These are phyloP conservation scores for Globisporangium nunn DNA, from an alignment of 352 stramenopile genomes.

Conservation along the genomic window DNA sequence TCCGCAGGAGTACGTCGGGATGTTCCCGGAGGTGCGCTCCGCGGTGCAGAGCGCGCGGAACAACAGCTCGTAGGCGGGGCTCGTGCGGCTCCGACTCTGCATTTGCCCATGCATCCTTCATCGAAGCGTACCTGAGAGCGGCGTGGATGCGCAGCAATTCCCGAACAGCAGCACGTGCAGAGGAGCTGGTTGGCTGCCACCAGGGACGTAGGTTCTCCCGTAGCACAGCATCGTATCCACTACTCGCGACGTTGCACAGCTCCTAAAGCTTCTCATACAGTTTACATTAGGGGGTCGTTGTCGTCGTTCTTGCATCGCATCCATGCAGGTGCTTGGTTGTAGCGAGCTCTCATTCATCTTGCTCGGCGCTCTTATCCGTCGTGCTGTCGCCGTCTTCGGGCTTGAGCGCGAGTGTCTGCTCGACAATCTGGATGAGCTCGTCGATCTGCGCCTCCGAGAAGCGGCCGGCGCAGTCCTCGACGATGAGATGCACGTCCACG, in stretches of 20 bases:
- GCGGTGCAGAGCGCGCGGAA: constrained; percentile 49
- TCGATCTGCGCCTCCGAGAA: constrained; percentile 75
- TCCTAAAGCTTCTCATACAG: constrained; percentile 3
- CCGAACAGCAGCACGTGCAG: background rate
- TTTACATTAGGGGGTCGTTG: background rate
- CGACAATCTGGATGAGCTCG: constrained; percentile 60
- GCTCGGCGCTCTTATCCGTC: constrained; percentile 18
- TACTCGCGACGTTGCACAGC: background rate
- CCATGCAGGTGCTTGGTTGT: background rate
- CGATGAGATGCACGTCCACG: constrained; percentile 78
- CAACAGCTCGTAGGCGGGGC: constrained; percentile 18
- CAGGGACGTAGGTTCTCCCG: too few species aligned
- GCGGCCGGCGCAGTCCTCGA: constrained; percentile 77
- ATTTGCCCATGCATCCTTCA: background rate
- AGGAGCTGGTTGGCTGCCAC: too few species aligned
- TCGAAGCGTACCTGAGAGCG: background rate
- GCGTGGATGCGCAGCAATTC: too few species aligned
- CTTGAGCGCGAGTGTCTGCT: constrained; percentile 46
- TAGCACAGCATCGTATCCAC: too few species aligned
- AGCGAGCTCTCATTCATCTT: constrained; percentile 7
- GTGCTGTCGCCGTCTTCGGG: constrained; percentile 18
- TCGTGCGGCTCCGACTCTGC: background rate
- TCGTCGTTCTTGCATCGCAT: too few species aligned
- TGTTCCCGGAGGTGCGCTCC: constrained; percentile 76
- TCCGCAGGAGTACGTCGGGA: constrained; percentile 84